Evolutionary conservation across 2,329 filamentous ascomycete species (phyloP).

Genomic region (Venturia oleaginea): DNA sequence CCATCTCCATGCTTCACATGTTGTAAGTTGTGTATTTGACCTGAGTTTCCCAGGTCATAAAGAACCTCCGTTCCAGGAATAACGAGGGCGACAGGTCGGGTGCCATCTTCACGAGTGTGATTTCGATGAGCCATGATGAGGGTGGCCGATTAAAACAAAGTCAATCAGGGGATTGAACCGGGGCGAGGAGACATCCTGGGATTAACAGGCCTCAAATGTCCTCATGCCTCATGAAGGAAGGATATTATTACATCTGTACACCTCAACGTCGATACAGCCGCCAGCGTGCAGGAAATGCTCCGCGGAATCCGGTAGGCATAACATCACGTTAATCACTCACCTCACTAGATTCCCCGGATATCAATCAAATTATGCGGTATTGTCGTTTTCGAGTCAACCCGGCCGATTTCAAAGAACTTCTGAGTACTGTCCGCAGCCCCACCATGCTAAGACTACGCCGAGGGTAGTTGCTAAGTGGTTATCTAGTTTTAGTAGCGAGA

Average conservation of each 20-base stretch:
- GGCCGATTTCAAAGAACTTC: too few relatives aligned
- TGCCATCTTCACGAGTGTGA: neutral
- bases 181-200: neutral
- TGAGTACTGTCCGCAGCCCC: too few relatives aligned
- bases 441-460: too few relatives aligned
- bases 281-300: neutral
- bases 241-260: neutral
- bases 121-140: neutral
- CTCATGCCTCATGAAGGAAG: too few relatives aligned
- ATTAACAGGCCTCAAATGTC: neutral
- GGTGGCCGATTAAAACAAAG: neutral
- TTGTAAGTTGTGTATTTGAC: neutral
- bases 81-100: neutral
- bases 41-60: neutral
- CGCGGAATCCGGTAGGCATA: too few relatives aligned
- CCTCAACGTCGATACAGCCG: neutral
- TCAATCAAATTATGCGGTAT: too few relatives aligned
- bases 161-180: neutral
- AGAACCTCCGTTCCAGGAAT: conserved; percentile 6
- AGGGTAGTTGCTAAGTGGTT: too few relatives aligned
- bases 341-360: too few relatives aligned
- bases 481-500: too few relatives aligned
- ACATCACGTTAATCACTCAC: too few relatives aligned
- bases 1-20: conserved; percentile 14
- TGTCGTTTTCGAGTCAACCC: too few relatives aligned